Conservation (phyloP, 2,329 filamentous ascomycete genomes). For the Sporothrix variecibatus region DNA sequence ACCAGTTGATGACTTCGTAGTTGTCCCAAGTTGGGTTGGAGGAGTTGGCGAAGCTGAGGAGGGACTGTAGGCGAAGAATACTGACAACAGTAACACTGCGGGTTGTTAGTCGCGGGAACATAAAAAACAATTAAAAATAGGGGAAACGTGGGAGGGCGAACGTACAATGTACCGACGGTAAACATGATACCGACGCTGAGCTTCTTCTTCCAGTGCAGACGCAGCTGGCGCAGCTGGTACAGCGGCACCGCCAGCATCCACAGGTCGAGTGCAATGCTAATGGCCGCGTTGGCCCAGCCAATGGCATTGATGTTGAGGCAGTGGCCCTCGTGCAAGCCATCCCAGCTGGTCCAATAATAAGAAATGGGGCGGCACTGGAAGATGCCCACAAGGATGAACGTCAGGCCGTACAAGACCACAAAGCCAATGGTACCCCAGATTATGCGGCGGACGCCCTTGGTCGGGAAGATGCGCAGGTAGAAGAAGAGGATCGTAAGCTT, state of each 20-base stretch:
- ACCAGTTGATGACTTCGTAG: constrained; percentile 38
- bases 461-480: constrained; percentile 57
- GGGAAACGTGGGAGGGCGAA: too few species aligned
- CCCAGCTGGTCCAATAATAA: constrained; percentile 57
- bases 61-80: constrained; percentile 36
- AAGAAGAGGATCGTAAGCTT: constrained; percentile 57
- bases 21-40: constrained; percentile 39
- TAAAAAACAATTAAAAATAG: too few species aligned
- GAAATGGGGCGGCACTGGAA: constrained; percentile 55
- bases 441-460: constrained; percentile 40
- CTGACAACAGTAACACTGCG: constrained; percentile 40
- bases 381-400: constrained; percentile 47
- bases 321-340: constrained; percentile 47
- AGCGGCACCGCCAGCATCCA: constrained; percentile 56
- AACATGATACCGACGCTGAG: constrained; percentile 51
- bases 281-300: constrained; percentile 53
- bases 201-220: constrained; percentile 52
- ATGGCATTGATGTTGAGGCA: constrained; percentile 54
- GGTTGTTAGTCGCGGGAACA: background rate
- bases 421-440: constrained; percentile 48
- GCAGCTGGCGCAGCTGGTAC: constrained; percentile 44
- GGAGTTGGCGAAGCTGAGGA: constrained; percentile 37
- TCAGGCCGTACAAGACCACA: constrained; percentile 43
- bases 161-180: constrained; percentile 45
- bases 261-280: constrained; percentile 55